Conservation (phyloP, 345 rosid genomes). For the Brassica incana region DNA sequence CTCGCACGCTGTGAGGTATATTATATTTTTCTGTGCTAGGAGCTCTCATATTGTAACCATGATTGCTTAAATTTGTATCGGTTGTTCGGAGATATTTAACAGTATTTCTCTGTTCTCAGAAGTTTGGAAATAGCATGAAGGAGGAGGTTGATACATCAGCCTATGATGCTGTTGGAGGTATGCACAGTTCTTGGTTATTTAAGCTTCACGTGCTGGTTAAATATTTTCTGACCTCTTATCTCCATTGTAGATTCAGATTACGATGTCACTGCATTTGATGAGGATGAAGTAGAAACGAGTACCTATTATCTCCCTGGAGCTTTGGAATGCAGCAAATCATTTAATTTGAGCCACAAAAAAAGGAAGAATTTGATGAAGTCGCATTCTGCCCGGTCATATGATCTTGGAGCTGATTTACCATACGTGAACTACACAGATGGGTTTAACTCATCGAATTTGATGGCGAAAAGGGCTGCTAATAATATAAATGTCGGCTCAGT, state of each 20-base stretch:
- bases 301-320: slow-evolving; percentile 65
- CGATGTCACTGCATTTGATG: slow-evolving; percentile 58
- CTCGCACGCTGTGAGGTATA: slow-evolving; percentile 44
- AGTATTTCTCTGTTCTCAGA: slow-evolving; percentile 46
- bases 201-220: slow-evolving; percentile 26
- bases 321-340: slow-evolving; percentile 58
- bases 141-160: slow-evolving; percentile 86
- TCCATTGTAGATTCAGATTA: slow-evolving; percentile 60
- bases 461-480: slow-evolving; percentile 73
- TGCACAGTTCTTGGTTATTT: slow-evolving; percentile 29
- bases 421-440: slow-evolving; percentile 50
- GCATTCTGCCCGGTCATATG: slow-evolving; percentile 59
- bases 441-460: slow-evolving; percentile 49
- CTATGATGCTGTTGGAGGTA: slow-evolving; percentile 76
- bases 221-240: slow-evolving; percentile 26
- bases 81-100: slow-evolving; percentile 11
- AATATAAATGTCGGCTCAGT: slow-evolving; percentile 62
- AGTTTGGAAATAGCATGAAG: slow-evolving; percentile 70
- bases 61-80: slow-evolving; percentile 16
- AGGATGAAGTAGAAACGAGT: slow-evolving; percentile 87
- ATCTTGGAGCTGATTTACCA: slow-evolving; percentile 59
- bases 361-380: slow-evolving; percentile 55
- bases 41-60: slow-evolving; percentile 24
- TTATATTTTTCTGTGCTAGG: slow-evolving; percentile 16
- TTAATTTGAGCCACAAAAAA: slow-evolving; percentile 62